A percentile compares a stretch with the other conserved stretches of the same genome.
Evolutionary conservation across 441 rosid species (phyloP).

Genomic region (Hypseocharis bilobata): DNA sequence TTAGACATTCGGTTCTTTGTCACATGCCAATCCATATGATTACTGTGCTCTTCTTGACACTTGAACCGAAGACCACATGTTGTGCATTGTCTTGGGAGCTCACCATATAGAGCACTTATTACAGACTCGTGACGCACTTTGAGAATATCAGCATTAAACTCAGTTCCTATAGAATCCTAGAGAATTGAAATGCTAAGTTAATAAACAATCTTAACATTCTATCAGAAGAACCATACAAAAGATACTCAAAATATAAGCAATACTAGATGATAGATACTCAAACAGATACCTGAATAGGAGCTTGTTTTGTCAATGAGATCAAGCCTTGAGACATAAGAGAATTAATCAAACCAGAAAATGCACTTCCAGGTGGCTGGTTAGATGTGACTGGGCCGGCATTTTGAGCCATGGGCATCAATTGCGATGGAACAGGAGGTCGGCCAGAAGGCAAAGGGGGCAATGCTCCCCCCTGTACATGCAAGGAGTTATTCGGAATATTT

Average conservation of each 20-base stretch:
- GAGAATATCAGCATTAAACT: constrained; percentile 68
- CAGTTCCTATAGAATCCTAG: constrained; percentile 65
- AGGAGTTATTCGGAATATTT: constrained; percentile 31
- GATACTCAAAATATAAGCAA: neutral
- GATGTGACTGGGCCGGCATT: constrained; percentile 35
- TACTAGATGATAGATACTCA: constrained; percentile 10
- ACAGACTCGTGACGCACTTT: constrained; percentile 77
- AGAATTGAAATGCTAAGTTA: constrained; percentile 24
- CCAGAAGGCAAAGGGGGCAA: constrained; percentile 58
- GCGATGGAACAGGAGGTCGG: constrained; percentile 38
- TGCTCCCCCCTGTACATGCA: constrained; percentile 33
- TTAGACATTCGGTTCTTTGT: constrained; percentile 89
- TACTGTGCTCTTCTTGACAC: constrained; percentile 88
- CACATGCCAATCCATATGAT: constrained; percentile 99
- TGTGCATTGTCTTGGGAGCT: constrained; percentile 93
- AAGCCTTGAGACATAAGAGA: constrained; percentile 89
- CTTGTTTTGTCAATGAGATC: constrained; percentile 54
- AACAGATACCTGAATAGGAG: constrained; percentile 56
- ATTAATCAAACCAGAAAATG: constrained; percentile 69
- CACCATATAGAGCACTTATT: constrained; percentile 58
- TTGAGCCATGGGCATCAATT: constrained; percentile 38
- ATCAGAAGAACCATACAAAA: constrained; percentile 9
- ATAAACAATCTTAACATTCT: constrained; percentile 16
- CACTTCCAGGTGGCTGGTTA: constrained; percentile 44
- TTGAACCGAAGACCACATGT: constrained; percentile 91